Conservation (phyloP, 148 eudicot species). For the Rhododendron kiyosumense region DNA sequence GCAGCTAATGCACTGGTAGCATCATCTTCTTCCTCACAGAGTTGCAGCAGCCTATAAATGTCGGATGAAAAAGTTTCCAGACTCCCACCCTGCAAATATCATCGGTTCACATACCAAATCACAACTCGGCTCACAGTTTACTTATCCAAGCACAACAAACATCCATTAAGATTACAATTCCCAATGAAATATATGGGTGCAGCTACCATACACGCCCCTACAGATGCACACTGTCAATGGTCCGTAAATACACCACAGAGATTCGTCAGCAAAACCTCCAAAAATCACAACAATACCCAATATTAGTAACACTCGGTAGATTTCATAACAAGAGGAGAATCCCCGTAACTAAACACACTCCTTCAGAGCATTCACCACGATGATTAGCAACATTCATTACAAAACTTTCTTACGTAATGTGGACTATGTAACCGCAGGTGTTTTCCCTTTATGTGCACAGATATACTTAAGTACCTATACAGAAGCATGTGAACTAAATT, state of each 20-base stretch:
- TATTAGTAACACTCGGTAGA: background rate
- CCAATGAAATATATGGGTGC: background rate
- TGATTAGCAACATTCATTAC: background rate
- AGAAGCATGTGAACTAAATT: background rate
- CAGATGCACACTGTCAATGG: background rate
- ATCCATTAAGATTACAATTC: background rate
- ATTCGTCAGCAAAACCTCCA: background rate
- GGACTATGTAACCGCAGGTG: background rate
- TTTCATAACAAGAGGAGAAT: background rate
- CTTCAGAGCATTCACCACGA: background rate
- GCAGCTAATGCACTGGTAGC: slow-evolving; percentile 78
- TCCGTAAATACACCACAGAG: background rate
- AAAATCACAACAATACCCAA: background rate
- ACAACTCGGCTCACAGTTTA: background rate
- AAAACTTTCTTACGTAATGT: background rate
- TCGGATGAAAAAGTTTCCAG: slow-evolving; percentile 73
- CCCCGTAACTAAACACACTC: background rate
- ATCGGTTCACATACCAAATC: slow-evolving; percentile 8
- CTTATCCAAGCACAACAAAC: background rate
- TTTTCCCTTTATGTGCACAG: background rate
- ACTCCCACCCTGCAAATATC: slow-evolving; percentile 69
- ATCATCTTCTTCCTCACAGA: slow-evolving; percentile 95
- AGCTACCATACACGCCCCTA: background rate
- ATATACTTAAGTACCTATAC: background rate
- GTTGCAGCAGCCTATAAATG: slow-evolving; percentile 67